Evolutionary conservation across 306 rosid genomes (phyloP), one percentile per base, ranked within the genome.

Genomic region (peach (Prunus persica)): DNA sequence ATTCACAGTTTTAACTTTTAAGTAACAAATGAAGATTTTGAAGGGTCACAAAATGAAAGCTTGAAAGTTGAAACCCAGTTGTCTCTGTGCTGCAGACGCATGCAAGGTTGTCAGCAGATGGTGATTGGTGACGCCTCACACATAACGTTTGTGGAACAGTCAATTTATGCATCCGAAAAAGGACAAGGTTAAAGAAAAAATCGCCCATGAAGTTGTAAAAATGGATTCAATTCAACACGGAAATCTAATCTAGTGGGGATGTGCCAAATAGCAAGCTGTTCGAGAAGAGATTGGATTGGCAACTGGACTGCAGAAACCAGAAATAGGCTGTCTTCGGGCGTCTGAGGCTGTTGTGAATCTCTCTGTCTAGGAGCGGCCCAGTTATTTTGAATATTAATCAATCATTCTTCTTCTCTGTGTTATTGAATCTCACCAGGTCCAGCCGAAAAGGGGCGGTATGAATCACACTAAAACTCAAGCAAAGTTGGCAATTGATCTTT

Each of bases 101-200:
- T 32, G 32, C 30, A 9, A 52, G 50, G 50, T 19, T 32, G 28
- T 71, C 75, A 71, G 63, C 19, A 6, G 47, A 50, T 19, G 14
- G 63, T 18, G n/a, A 71, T 32, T 5, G 45, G 45, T 16, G 15
- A 14, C 1, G 38, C 16, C 22, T 54, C 20, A 30, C 62, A 32
- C 49, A n/a, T 4, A 46, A 47, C 25, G 20, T 15, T 47, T 47
- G 14, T 20, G 16, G 19, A 51, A 1, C 11, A 70, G 11, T 70
- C 55, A 51, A 28, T 80, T 88, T 86, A 65, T 86, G 91, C 76
- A 89, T 88, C 0, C 85, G 81, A 28, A 88, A 89, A 61, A 78
- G 32, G 12, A 24, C 32, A 1, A 3, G 7, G 28, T 11, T 58
- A 15, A 7, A 24, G 3, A 58, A 58, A 4, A 58, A 58, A 58